Base-by-base conservation (phyloP, 2,329 filamentous ascomycete genomes). In the Talaromyces sp. region DNA sequence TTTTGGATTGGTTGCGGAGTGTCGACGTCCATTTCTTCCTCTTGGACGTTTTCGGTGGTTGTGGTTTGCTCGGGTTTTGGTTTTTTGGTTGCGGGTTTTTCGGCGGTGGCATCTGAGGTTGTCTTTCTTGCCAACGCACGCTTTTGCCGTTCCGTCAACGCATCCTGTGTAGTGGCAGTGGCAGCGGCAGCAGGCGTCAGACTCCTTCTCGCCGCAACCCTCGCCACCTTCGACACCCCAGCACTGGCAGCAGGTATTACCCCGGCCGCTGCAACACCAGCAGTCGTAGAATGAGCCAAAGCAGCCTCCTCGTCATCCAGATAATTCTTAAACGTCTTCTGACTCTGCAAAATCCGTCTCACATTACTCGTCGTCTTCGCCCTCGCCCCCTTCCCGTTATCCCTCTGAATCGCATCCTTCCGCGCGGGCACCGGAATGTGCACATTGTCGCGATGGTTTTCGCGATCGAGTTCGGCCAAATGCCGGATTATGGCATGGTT, bases 401-500 rank as follows among this genome's bases (percentile, higher is more conserved):
- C 78, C 24, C 82, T 80, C 66, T 75, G 70, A 67, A 73, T 70
- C 8, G 65, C 50, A 45, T 64, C 62, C 66, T 84, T 78, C 73
- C 85, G 87, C 3, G 83, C 78, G 0, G 89, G 88, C 3, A 94
- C 82, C 0, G 89, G 82, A 60, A 96, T 92, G n/a, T 85, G 81
- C 1, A 87, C 86, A 37, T 66, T 66, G 69, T 94, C 91, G 66
- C 85, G 83, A 72, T 89, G 85, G 69, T 90, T 91, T 74, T 98
- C 95, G 61, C 88, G 87, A 73, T 96, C 91, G 41, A 99, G 84
- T 47, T 91, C 89, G 67, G 91, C 89, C 56, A 98, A 85, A 72
- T 95, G 91, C 70, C 92, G 90, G 64, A 91, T 84, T 60, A 93
- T 86, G 69, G 92, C 93, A 50, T 89, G 89, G 73, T 94, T 90